These are phyloP conservation scores for Chytriomyces sp. DNA, from an alignment of 192 early-diverging fungal genomes.

Conservation along the genomic window DNA sequence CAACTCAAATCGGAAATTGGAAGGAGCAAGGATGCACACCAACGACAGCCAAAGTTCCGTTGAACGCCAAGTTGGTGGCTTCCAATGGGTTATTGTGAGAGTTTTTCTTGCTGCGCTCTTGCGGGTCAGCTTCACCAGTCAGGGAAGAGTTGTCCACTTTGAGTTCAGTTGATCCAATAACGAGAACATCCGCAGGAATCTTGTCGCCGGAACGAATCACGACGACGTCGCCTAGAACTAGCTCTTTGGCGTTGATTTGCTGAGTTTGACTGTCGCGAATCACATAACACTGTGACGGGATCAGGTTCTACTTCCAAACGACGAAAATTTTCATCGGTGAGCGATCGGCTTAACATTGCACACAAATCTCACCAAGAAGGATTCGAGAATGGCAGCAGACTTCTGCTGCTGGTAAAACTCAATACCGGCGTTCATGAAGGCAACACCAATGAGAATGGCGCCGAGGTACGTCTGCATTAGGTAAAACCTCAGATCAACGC, in stretches of 20 bases:
- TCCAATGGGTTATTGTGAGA: slow-evolving; percentile 81
- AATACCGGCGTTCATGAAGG: slow-evolving; percentile 87
- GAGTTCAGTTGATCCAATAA: slow-evolving; percentile 41
- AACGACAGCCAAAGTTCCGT: slow-evolving; percentile 75
- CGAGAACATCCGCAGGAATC: slow-evolving; percentile 47
- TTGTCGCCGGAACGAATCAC: slow-evolving; percentile 45
- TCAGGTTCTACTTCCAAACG: too few relatives aligned
- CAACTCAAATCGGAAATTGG: background rate
- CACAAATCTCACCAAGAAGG: slow-evolving; percentile 60
- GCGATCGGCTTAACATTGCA: background rate
- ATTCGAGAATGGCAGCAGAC: slow-evolving; percentile 83
- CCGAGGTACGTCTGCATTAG: slow-evolving; percentile 78
- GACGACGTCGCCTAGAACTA: slow-evolving; percentile 53
- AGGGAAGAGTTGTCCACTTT: slow-evolving; percentile 46
- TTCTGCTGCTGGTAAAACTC: slow-evolving; percentile 94
- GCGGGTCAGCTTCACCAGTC: slow-evolving; percentile 58
- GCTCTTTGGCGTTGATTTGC: slow-evolving; percentile 52
- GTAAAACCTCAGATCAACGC: background rate
- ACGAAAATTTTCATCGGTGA: background rate
- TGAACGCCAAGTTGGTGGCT: slow-evolving; percentile 89
- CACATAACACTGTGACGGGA: slow-evolving; percentile 73
- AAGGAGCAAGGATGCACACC: slow-evolving; percentile 13
- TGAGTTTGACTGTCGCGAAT: slow-evolving; percentile 69
- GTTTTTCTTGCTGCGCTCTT: slow-evolving; percentile 67
- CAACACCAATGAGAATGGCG: slow-evolving; percentile 83